Conservation (phyloP, 164 flowering plant species). For the Umbilicus rupestris region DNA sequence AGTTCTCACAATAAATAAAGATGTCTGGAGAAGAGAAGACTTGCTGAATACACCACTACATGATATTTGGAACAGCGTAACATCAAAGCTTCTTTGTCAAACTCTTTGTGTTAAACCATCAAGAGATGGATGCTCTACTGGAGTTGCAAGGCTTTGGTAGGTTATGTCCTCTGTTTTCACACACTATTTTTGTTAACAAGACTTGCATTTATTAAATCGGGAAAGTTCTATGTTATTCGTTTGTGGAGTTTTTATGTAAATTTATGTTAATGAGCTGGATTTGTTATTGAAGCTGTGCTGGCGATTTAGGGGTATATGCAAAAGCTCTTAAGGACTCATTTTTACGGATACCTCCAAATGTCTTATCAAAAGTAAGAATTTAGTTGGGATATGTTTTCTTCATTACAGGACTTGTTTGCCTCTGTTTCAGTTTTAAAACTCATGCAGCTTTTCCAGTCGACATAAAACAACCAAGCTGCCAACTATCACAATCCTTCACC, state of each 20-base stretch:
- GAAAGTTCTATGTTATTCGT: neutral
- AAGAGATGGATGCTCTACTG: constrained; percentile 94
- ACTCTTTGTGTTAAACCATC: constrained; percentile 82
- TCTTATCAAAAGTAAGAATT: constrained; percentile 62
- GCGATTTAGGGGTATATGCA: constrained; percentile 52
- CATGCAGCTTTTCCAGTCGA: neutral
- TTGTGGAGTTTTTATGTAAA: neutral
- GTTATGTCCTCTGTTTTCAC: neutral
- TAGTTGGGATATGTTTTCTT: neutral
- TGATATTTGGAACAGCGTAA: constrained; percentile 57
- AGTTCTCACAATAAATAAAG: constrained; percentile 69
- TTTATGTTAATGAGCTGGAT: neutral
- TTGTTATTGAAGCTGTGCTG: constrained; percentile 35
- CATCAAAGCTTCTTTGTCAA: constrained; percentile 47
- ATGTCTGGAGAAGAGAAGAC: constrained; percentile 49
- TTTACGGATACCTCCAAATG: constrained; percentile 57
- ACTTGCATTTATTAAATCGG: neutral
- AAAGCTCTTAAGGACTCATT: constrained; percentile 50
- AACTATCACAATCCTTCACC: neutral
- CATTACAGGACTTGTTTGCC: neutral
- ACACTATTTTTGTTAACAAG: neutral
- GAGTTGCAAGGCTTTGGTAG: constrained; percentile 86
- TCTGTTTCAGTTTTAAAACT: neutral
- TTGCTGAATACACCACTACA: constrained; percentile 27
- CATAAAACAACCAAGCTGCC: neutral